Evolutionary conservation across 2,329 filamentous ascomycete genomes (phyloP).

Genomic region (Colletotrichum lentis): DNA sequence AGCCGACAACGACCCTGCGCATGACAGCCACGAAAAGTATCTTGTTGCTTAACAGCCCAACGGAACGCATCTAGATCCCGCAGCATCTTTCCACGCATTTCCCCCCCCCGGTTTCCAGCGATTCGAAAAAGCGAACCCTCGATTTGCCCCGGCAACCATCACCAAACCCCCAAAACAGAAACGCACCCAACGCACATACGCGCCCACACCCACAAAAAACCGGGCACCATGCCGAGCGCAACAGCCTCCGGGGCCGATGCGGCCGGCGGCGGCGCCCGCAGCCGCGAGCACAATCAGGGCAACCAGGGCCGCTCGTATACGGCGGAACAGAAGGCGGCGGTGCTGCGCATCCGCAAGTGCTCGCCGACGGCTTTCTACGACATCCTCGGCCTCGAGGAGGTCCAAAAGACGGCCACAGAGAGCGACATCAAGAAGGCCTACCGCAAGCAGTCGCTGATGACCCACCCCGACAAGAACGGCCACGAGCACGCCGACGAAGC

Average conservation of each 20-base stretch:
- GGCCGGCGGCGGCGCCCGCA: constrained; percentile 53
- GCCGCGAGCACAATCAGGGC: constrained; percentile 77
- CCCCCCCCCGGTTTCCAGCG: not conserved
- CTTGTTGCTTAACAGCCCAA: not conserved
- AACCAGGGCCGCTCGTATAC: constrained; percentile 83
- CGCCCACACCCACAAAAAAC: not conserved
- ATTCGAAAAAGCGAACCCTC: constrained; percentile 7
- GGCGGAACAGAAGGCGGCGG: constrained; percentile 87
- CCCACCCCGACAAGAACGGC: constrained; percentile 98
- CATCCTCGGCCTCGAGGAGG: constrained; percentile 78
- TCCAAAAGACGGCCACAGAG: constrained; percentile 74
- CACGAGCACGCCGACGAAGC: constrained; percentile 95
- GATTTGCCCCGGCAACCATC: constrained; percentile 12
- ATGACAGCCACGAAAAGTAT: constrained; percentile 2
- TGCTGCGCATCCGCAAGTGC: constrained; percentile 87
- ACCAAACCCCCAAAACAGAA: not conserved
- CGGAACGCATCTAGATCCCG: not conserved
- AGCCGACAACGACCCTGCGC: constrained; percentile 1
- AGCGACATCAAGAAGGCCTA: constrained; percentile 97
- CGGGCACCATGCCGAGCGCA: constrained; percentile 56
- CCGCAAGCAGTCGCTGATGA: constrained; percentile 89
- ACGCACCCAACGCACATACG: not conserved
- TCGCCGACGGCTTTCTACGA: constrained; percentile 91
- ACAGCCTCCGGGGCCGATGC: constrained; percentile 64
- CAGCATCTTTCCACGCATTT: not conserved